Evolutionary conservation across 225 moss, liverwort and hornwort genomes (phyloP).

Genomic region (Marchantia paleacea): DNA sequence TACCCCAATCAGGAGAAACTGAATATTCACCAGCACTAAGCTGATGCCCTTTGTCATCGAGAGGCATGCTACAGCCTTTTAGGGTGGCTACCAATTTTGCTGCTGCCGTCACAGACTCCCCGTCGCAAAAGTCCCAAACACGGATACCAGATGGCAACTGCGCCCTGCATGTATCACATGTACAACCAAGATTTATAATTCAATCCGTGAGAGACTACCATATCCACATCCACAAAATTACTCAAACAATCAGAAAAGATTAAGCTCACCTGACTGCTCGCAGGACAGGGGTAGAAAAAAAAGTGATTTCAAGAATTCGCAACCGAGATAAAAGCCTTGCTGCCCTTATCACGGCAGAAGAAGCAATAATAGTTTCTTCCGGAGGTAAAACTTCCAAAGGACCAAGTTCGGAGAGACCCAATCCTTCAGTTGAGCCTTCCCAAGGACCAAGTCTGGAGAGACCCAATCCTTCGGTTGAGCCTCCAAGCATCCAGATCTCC

Average conservation of each 20-base stretch:
- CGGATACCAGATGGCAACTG: constrained; percentile 46
- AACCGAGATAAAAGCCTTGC: constrained; percentile 56
- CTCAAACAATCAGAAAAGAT: too few species aligned
- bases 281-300: constrained; percentile 57
- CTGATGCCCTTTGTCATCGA: constrained; percentile 2
- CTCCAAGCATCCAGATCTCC: constrained; percentile 81
- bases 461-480: constrained; percentile 64
- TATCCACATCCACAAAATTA: not conserved
- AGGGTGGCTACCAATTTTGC: constrained; percentile 54
- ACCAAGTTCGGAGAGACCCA: constrained; percentile 47
- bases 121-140: constrained; percentile 85
- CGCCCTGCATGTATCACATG: constrained; percentile 32
- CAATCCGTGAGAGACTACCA: not conserved
- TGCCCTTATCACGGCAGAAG: constrained; percentile 48
- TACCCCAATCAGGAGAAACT: not conserved
- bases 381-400: constrained; percentile 37
- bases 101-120: constrained; percentile 65
- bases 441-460: constrained; percentile 33
- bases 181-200: not conserved
- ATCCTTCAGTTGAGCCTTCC: constrained; percentile 58
- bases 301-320: constrained; percentile 79
- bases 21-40: not conserved
- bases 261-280: constrained; percentile 56
- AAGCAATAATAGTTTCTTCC: constrained; percentile 44
- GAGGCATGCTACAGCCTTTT: constrained; percentile 22